A percentile compares a stretch with the other conserved stretches of the same genome.
These are phyloP conservation scores for Colletotrichum costaricense DNA, from an alignment of 2,329 filamentous ascomycete species.

Conservation along the genomic window DNA sequence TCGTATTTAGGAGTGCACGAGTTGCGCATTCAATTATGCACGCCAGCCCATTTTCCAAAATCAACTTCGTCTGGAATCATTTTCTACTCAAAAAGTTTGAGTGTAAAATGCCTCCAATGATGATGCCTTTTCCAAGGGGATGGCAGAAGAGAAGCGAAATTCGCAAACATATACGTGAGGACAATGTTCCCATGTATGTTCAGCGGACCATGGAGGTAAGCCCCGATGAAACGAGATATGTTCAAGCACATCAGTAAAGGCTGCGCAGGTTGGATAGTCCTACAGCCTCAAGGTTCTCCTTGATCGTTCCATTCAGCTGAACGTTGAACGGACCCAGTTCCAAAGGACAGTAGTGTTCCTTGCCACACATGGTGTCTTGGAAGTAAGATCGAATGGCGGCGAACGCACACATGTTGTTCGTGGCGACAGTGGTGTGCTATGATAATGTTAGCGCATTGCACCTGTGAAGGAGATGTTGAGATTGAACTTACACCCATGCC, in stretches of 20 bases:
- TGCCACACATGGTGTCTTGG: neutral
- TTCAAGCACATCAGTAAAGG: neutral
- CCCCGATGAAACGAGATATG: no score
- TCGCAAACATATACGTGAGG: no score
- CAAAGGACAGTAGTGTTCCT: slow-evolving; percentile 4
- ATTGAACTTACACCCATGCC: slow-evolving; percentile 1
- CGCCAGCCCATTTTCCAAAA: no score
- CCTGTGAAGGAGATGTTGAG: neutral
- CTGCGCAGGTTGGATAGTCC: neutral
- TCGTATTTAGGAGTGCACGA: no score
- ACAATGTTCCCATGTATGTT: neutral
- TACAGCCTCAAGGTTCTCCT: neutral
- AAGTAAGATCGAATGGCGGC: slow-evolving; percentile 1
- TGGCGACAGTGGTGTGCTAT: neutral
- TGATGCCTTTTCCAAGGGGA: no score
- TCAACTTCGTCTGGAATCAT: no score
- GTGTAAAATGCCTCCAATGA: no score
- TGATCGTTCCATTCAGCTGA: neutral
- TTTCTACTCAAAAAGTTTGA: no score
- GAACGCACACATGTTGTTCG: neutral
- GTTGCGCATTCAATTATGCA: no score
- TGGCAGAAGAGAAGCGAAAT: no score
- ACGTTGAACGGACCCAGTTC: neutral
- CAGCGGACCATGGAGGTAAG: neutral
- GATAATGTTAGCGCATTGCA: neutral